Base-by-base conservation (phyloP, 768 basidiomycete species). In the Boletus rufocinnamomeus region DNA sequence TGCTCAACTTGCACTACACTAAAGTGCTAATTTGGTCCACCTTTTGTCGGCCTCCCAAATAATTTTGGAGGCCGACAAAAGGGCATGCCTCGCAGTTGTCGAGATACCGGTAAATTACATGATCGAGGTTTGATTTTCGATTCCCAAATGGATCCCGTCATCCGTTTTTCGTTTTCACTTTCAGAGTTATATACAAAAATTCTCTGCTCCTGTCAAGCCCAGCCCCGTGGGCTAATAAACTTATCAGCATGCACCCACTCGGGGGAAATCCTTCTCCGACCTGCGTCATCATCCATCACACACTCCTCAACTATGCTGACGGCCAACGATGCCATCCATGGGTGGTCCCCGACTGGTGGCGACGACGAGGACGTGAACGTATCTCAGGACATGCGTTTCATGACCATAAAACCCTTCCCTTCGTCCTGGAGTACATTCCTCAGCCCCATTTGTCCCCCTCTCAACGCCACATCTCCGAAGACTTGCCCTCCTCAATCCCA, bases 301-400 rank as follows among this genome's bases (percentile, higher is more conserved):
- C 40, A 25, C 30, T 34, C 46, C 19, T 55, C 43, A 9, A 37
- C 27, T 0, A 69, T 69, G 61, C 58, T 56, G 35, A 21, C 61
- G 5, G 16, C 23, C 49, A 59, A 58, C 46, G 50, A 63, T 25
- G 11, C 51, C 21, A 47, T 72, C 45, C 49, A 55, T 13, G 71
- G 71, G 25, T 72, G 71, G 71, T 69, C 71, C n/a, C 71, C 72
- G 16, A 46, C 53, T 32, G 52, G 58, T 13, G 63, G 52, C n/a
- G 67, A 67, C 38, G 71, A 74, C 52, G 60, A 72, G 17, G 72
- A 74, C 35, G 60, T 72, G 30, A 48, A 60, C 30, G 50, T 72
- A 48, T 58, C 66, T 43, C 63, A 66, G 11, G 58, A 68, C 41
- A 54, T 57, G 25, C 52, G 11, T 21, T 54, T 63, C 54, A 49